phyloP scores from a whole-genome alignment of 2,329 filamentous ascomycete species.

The Plectosphaerella sp. region DNA sequence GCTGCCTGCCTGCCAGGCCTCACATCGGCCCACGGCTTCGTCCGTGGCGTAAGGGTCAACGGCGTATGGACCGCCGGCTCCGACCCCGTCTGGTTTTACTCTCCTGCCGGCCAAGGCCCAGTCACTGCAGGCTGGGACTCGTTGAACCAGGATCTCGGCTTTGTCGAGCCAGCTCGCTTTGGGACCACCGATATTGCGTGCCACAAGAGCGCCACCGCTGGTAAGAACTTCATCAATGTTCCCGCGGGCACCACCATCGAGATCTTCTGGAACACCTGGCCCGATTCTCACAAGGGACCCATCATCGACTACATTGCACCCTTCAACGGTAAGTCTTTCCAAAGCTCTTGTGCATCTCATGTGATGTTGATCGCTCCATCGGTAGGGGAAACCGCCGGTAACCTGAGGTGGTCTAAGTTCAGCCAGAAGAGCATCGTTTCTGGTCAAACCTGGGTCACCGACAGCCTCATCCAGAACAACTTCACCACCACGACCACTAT shows the following conservation, averaged over 20 bases:
- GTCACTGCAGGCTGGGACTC: conserved; percentile 15
- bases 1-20: conserved; percentile 1
- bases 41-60: conserved; percentile 20
- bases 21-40: conserved; percentile 21
- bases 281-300: conserved; percentile 58
- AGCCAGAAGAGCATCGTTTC: conserved; percentile 19
- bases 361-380: no score
- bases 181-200: conserved; percentile 41
- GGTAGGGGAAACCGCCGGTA: background rate
- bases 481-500: conserved; percentile 35
- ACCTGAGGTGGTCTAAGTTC: background rate
- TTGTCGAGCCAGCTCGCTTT: conserved; percentile 38
- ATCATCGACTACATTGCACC: conserved; percentile 57
- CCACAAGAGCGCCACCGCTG: conserved; percentile 36
- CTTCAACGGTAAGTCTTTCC: conserved; percentile 33
- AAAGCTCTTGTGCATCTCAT: no score
- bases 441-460: conserved; percentile 20
- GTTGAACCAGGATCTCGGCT: conserved; percentile 29
- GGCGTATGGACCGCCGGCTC: conserved; percentile 22
- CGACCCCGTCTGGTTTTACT: conserved; percentile 19
- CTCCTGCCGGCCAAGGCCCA: conserved; percentile 18
- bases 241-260: conserved; percentile 55
- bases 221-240: conserved; percentile 35
- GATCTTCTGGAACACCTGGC: conserved; percentile 63
- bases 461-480: conserved; percentile 42